Evolutionary conservation across 1,284 basidiomycete genomes (phyloP).

Genomic region (Leccinum angustisporum): DNA sequence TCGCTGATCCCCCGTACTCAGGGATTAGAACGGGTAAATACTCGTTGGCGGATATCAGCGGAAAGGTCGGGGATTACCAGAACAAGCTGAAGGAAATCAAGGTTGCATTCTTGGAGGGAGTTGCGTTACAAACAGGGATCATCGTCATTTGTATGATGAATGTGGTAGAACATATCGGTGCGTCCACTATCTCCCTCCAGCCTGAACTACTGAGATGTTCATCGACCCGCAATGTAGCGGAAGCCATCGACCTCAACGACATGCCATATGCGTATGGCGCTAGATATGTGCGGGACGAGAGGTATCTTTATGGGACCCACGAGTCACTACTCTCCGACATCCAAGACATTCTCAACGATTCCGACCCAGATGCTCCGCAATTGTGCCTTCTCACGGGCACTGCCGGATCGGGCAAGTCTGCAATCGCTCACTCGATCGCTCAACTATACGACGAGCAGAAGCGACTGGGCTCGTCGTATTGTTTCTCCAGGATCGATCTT

Average conservation of each 20-base stretch:
- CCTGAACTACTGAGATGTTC: not conserved
- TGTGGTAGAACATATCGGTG: not conserved
- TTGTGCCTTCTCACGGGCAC: not conserved
- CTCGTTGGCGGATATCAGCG: not conserved
- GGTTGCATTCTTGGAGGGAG: constrained; percentile 1
- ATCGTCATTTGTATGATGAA: constrained; percentile 1
- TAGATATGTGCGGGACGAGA: not conserved
- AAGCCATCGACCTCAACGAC: not conserved
- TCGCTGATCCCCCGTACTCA: not conserved
- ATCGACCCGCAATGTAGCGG: not conserved
- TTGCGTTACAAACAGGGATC: not conserved
- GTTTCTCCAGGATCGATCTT: not conserved
- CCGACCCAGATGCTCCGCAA: not conserved
- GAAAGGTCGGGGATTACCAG: constrained; percentile 6
- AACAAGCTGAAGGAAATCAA: constrained; percentile 2
- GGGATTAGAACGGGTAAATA: not conserved
- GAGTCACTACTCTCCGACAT: not conserved
- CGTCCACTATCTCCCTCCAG: not conserved
- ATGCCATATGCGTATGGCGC: not conserved
- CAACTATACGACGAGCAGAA: not conserved
- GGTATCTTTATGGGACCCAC: not conserved
- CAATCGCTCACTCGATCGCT: not conserved
- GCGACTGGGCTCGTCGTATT: not conserved
- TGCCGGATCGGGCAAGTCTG: not conserved
- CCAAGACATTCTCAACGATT: not conserved